Evolutionary conservation across 441 rosid species (phyloP).

Genomic region (Gossypium aridum): DNA sequence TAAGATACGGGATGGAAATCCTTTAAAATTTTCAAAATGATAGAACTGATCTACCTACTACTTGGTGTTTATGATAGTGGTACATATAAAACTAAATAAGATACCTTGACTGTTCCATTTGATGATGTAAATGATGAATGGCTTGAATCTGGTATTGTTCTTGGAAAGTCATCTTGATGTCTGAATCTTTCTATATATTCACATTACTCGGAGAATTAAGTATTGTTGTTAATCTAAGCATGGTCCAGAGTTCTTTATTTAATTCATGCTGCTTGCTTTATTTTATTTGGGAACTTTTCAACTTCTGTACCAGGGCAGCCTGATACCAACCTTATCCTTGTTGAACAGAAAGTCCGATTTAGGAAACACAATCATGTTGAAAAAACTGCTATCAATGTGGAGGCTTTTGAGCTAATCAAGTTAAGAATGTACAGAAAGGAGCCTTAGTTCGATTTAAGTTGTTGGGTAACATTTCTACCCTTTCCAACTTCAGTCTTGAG

Average conservation of each 20-base stretch:
- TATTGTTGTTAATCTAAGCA: constrained; percentile 3
- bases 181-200: not conserved
- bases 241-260: not conserved
- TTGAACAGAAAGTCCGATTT: constrained; percentile 28
- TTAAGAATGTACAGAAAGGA: constrained; percentile 34
- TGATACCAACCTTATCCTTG: constrained; percentile 31
- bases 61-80: not conserved
- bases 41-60: not conserved
- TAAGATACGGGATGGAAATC: not conserved
- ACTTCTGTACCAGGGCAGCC: constrained; percentile 22
- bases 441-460: constrained; percentile 15
- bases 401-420: constrained; percentile 35
- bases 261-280: constrained; percentile 9
- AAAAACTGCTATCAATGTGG: constrained; percentile 32
- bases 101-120: not conserved
- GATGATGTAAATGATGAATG: not conserved
- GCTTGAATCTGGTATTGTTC: not conserved
- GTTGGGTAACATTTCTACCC: constrained; percentile 9
- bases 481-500: not conserved
- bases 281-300: constrained; percentile 16
- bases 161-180: constrained; percentile 3
- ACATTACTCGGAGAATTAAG: constrained; percentile 4
- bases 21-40: not conserved
- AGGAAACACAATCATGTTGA: constrained; percentile 26
- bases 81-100: not conserved